Percentiles rank a stretch among this genome's conserved stretches.
These are phyloP conservation scores for Rhizopogon salebrosus DNA, from an alignment of 768 basidiomycete genomes.

Conservation along the genomic window DNA sequence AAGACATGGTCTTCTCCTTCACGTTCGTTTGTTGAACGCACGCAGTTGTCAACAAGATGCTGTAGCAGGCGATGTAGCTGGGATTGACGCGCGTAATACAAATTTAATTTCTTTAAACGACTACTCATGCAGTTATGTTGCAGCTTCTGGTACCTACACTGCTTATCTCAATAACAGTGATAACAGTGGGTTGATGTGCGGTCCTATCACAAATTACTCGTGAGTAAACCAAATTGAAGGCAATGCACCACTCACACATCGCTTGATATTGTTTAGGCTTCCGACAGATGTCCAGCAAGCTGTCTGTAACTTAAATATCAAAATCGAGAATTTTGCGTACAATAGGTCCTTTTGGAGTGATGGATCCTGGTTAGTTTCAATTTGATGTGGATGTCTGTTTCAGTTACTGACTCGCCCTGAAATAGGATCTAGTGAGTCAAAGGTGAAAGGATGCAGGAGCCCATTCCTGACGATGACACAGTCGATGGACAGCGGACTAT, in stretches of 20 bases:
- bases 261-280: background rate
- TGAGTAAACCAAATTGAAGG: background rate
- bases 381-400: background rate
- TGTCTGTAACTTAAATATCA: slow-evolving; percentile 17
- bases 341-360: slow-evolving; percentile 11
- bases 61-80: background rate
- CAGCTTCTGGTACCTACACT: slow-evolving; percentile 13
- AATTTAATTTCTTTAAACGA: background rate
- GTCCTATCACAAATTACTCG: slow-evolving; percentile 1
- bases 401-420: background rate
- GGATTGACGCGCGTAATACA: background rate
- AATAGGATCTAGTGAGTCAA: slow-evolving; percentile 5
- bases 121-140: slow-evolving; percentile 3
- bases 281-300: slow-evolving; percentile 15
- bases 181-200: background rate
- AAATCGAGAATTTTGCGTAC: slow-evolving; percentile 6
- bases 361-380: slow-evolving; percentile 13
- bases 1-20: background rate
- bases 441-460: background rate
- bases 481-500: slow-evolving; percentile 15
- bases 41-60: slow-evolving; percentile 17
- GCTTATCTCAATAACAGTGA: slow-evolving; percentile 10
- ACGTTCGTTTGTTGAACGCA: too few species aligned
- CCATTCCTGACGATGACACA: slow-evolving; percentile 1
- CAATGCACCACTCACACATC: background rate